These are phyloP conservation scores for Trichocladium uniseriatum DNA, from an alignment of 495 filamentous ascomycete genomes.

Conservation along the genomic window DNA sequence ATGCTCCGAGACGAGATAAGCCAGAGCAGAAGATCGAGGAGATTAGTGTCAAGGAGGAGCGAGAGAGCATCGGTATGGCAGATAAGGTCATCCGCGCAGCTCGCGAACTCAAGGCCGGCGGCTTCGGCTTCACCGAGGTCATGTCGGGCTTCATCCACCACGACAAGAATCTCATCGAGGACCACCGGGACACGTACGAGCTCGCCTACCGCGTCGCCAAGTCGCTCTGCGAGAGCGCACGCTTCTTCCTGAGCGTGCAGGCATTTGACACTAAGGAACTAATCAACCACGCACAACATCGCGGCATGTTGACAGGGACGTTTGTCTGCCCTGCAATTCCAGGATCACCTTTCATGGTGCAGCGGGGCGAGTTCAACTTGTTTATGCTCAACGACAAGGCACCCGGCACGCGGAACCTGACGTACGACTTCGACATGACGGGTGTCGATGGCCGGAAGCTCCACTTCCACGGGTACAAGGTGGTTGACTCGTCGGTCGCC, in stretches of 20 bases:
- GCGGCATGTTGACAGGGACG: slow-evolving; percentile 51
- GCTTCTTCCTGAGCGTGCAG: slow-evolving; percentile 53
- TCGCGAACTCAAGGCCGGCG: slow-evolving; percentile 33
- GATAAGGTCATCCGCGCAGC: slow-evolving; percentile 35
- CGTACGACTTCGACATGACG: slow-evolving; percentile 52
- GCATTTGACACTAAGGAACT: slow-evolving; percentile 39
- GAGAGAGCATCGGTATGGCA: slow-evolving; percentile 28
- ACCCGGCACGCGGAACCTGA: slow-evolving; percentile 49
- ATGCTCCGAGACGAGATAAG: slow-evolving; percentile 11
- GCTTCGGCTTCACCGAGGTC: slow-evolving; percentile 53
- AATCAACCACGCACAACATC: slow-evolving; percentile 40
- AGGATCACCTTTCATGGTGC: slow-evolving; percentile 51
- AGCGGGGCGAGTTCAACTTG: slow-evolving; percentile 48
- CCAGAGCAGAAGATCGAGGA: slow-evolving; percentile 9
- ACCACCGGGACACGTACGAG: slow-evolving; percentile 43
- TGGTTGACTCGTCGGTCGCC: slow-evolving; percentile 50
- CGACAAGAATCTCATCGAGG: slow-evolving; percentile 37
- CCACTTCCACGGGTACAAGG: slow-evolving; percentile 54
- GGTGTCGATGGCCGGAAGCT: slow-evolving; percentile 42
- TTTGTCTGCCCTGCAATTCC: slow-evolving; percentile 50
- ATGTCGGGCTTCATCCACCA: slow-evolving; percentile 54
- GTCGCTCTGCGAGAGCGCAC: slow-evolving; percentile 44
- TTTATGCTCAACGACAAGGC: slow-evolving; percentile 45
- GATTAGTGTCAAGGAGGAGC: slow-evolving; percentile 18
- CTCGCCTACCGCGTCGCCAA: slow-evolving; percentile 45